Evolutionary conservation across 495 filamentous ascomycete species (phyloP).

Genomic region (Gamarada debralockiae): DNA sequence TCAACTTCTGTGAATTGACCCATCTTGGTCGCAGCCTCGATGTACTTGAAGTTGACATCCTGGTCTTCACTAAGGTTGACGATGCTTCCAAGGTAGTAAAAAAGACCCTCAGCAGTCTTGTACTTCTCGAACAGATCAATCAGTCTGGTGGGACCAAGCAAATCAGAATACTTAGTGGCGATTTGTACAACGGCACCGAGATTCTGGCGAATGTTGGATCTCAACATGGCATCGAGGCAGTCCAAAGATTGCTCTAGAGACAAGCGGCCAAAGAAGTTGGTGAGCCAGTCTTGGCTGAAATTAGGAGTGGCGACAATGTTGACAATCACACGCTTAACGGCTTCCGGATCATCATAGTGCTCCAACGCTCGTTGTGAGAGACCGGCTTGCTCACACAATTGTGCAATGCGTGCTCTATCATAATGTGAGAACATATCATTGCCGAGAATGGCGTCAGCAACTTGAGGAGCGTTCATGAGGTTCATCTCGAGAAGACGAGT

Average conservation of each 20-base stretch:
- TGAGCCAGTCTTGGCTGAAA: conserved; percentile 84
- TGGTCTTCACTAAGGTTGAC: conserved; percentile 95
- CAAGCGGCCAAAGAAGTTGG: conserved; percentile 86
- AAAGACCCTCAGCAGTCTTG: conserved; percentile 92
- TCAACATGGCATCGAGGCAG: conserved; percentile 93
- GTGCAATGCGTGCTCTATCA: conserved; percentile 81
- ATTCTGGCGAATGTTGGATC: conserved; percentile 93
- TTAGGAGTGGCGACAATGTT: conserved; percentile 77
- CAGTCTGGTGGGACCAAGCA: conserved; percentile 82
- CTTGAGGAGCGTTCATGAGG: conserved; percentile 89
- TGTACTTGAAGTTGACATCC: conserved; percentile 99
- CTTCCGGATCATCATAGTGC: conserved; percentile 83
- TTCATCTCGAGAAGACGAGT: conserved; percentile 98
- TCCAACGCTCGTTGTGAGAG: conserved; percentile 87
- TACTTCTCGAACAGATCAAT: conserved; percentile 97
- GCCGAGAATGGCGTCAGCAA: conserved; percentile 93
- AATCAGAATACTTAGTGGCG: conserved; percentile 95
- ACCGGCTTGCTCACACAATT: conserved; percentile 87
- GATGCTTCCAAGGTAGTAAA: conserved; percentile 96
- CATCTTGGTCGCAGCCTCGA: conserved; percentile 92
- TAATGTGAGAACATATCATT: conserved; percentile 98
- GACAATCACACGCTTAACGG: conserved; percentile 82
- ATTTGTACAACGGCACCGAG: conserved; percentile 91
- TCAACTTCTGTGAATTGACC: conserved; percentile 92
- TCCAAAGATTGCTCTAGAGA: conserved; percentile 94